Conservation (phyloP, 768 basidiomycete species). For the Asterophora lycoperdoides region DNA sequence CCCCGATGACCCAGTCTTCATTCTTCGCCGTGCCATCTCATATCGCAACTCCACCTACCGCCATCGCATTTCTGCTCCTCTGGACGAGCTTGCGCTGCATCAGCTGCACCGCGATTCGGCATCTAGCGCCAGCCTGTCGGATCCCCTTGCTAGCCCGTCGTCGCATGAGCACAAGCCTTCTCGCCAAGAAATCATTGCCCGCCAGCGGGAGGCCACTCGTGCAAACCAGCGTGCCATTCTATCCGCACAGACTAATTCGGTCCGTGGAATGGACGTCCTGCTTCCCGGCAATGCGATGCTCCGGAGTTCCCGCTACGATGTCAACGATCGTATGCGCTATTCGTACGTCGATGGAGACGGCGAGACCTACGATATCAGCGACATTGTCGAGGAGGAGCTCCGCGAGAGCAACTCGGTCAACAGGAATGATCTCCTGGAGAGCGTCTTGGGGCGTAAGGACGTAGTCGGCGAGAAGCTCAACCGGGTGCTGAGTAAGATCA, state of each 20-base stretch:
- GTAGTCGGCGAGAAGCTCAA: constrained; percentile 67
- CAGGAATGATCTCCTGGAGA: constrained; percentile 63
- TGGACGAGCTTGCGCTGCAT: constrained; percentile 81
- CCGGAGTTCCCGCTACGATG: constrained; percentile 74
- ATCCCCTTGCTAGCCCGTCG: constrained; percentile 29
- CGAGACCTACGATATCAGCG: constrained; percentile 89
- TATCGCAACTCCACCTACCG: constrained; percentile 71
- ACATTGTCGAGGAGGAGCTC: constrained; percentile 89
- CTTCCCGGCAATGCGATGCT: constrained; percentile 82
- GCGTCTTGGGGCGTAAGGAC: constrained; percentile 55
- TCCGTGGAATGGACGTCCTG: constrained; percentile 85
- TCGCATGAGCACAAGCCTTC: constrained; percentile 42
- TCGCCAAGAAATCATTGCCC: constrained; percentile 88
- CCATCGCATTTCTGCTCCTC: constrained; percentile 66
- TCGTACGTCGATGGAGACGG: constrained; percentile 91
- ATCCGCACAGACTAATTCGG: constrained; percentile 77
- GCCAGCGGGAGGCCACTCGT: constrained; percentile 80
- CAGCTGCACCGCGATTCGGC: constrained; percentile 66
- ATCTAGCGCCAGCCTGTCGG: constrained; percentile 52
- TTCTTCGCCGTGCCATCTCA: constrained; percentile 77
- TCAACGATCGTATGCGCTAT: constrained; percentile 77
- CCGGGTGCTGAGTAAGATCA: constrained; percentile 72
- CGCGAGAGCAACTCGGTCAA: constrained; percentile 40
- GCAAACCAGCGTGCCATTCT: constrained; percentile 83
- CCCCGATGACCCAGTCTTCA: constrained; percentile 83